phyloP scores from a whole-genome alignment of 768 basidiomycete genomes.

The Calocera cornea region DNA sequence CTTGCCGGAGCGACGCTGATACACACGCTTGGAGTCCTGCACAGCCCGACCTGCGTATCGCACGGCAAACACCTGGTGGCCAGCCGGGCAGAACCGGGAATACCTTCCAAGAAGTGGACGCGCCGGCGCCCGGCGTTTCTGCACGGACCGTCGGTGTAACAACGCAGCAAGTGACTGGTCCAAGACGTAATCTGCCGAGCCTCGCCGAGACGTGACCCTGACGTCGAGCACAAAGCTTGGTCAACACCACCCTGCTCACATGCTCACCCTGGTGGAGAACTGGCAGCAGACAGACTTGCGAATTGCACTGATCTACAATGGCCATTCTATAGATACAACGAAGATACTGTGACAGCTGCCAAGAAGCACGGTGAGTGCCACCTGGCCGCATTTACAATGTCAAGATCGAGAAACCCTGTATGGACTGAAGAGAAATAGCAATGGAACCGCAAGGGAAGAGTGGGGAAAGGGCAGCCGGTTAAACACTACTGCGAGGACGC shows the following conservation, averaged over 20 bases:
- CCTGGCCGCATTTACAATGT: neutral
- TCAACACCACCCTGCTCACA: neutral
- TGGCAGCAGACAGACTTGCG: neutral
- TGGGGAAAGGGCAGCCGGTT: neutral
- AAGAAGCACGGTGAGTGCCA: neutral
- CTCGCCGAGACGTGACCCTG: neutral
- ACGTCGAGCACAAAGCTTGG: neutral
- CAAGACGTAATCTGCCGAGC: conserved; percentile 1
- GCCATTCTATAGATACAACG: neutral
- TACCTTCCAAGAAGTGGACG: neutral
- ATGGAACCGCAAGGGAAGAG: neutral
- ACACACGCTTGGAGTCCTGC: neutral
- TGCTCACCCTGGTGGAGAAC: neutral
- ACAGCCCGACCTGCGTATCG: neutral
- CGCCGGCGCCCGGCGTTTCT: neutral
- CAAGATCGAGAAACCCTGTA: neutral
- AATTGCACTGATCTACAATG: neutral
- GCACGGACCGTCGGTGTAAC: conserved; percentile 4
- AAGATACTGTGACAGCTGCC: neutral
- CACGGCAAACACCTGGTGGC: neutral
- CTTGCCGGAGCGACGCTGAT: neutral
- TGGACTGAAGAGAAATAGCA: neutral
- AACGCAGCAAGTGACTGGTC: neutral
- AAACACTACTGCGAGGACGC: neutral
- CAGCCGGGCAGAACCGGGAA: neutral